Conservation (phyloP, 805 yeast genomes). For the Teunomyces aglyptinius region DNA sequence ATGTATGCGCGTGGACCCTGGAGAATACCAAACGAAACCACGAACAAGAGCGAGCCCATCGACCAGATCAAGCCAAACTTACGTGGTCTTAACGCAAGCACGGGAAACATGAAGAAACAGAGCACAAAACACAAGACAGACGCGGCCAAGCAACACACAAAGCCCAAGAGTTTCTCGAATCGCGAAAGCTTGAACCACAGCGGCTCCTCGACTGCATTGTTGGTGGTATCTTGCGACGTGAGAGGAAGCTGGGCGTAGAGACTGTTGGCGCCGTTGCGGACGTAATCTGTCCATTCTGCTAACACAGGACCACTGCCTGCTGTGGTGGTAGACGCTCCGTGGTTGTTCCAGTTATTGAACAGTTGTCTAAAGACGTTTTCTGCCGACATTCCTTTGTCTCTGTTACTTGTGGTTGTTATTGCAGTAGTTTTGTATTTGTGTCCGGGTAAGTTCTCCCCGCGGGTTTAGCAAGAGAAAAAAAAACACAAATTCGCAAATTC, state of each 20-base stretch:
- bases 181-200: slow-evolving; percentile 73
- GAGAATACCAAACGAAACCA: slow-evolving; percentile 82
- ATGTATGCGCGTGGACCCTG: slow-evolving; percentile 89
- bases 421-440: background rate
- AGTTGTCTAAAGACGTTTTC: slow-evolving; percentile 35
- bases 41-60: slow-evolving; percentile 82
- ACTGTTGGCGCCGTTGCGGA: slow-evolving; percentile 46
- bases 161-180: slow-evolving; percentile 77
- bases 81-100: slow-evolving; percentile 82
- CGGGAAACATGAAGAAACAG: slow-evolving; percentile 84
- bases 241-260: slow-evolving; percentile 66
- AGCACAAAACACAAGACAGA: slow-evolving; percentile 78
- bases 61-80: slow-evolving; percentile 93
- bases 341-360: slow-evolving; percentile 30
- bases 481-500: background rate
- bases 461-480: too few species aligned
- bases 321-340: slow-evolving; percentile 9
- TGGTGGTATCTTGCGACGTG: slow-evolving; percentile 43
- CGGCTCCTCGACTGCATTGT: slow-evolving; percentile 55
- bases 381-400: slow-evolving; percentile 23
- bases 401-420: background rate
- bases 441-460: slow-evolving; percentile 9
- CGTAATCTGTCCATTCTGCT: slow-evolving; percentile 44
- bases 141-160: slow-evolving; percentile 72
- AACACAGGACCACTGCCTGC: slow-evolving; percentile 24